phyloP scores from a whole-genome alignment of 129 eudicot genomes.

The Apium graveolens region DNA sequence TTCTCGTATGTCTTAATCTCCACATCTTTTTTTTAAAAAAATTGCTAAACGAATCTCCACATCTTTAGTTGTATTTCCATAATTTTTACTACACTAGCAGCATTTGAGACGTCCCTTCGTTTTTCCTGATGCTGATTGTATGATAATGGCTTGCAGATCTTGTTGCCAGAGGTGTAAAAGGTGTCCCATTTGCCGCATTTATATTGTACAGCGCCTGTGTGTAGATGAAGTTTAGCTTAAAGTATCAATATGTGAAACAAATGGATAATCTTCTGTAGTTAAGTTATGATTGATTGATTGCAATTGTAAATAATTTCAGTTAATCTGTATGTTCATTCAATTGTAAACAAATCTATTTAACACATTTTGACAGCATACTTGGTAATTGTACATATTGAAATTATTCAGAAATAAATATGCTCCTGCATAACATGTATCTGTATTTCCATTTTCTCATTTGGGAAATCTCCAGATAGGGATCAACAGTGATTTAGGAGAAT shows the following conservation, averaged over 20 bases:
- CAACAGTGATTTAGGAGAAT: too few relatives aligned
- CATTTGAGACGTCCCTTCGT: not conserved
- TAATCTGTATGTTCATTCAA: not conserved
- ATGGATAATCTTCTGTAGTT: not conserved
- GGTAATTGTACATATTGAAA: not conserved
- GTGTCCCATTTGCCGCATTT: constrained; percentile 81
- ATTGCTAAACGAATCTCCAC: not conserved
- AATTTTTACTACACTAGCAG: not conserved
- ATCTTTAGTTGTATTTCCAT: not conserved
- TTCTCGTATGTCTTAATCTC: not conserved
- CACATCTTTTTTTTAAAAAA: too few relatives aligned
- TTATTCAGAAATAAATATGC: not conserved
- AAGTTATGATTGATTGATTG: not conserved
- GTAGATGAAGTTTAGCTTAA: constrained; percentile 49
- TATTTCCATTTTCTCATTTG: not conserved
- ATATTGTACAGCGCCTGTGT: constrained; percentile 55
- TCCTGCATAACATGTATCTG: not conserved
- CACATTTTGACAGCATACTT: not conserved
- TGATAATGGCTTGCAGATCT: constrained; percentile 25
- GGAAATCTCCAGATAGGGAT: not conserved
- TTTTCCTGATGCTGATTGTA: not conserved
- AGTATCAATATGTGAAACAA: not conserved
- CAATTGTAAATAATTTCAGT: not conserved
- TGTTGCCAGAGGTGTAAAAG: constrained; percentile 77
- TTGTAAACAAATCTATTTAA: not conserved